These are phyloP conservation scores for Populus hybrid DNA, from an alignment of 441 rosid species.

Conservation along the genomic window DNA sequence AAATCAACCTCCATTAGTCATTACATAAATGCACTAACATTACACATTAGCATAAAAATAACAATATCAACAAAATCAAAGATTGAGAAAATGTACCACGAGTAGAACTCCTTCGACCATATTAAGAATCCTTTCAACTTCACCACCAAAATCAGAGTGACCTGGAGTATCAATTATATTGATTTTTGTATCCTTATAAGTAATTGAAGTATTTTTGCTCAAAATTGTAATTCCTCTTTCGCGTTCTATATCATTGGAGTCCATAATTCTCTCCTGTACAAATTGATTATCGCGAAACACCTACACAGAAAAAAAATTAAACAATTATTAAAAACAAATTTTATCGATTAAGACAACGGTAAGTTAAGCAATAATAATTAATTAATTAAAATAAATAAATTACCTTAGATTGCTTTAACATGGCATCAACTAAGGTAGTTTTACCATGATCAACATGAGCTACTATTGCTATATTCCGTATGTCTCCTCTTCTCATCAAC, in stretches of 20 bases:
- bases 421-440: constrained; percentile 94
- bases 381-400: background rate
- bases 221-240: constrained; percentile 97
- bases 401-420: constrained; percentile 95
- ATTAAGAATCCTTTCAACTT: constrained; percentile 96
- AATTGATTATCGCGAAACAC: constrained; percentile 91
- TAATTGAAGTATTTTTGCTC: constrained; percentile 93
- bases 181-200: constrained; percentile 78
- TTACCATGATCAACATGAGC: constrained; percentile 99
- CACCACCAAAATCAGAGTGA: constrained; percentile 99
- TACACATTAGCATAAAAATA: background rate
- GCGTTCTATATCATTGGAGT: constrained; percentile 94
- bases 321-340: background rate
- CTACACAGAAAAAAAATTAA: constrained; percentile 35
- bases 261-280: constrained; percentile 93
- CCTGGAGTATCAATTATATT: constrained; percentile 98
- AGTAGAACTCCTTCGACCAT: constrained; percentile 99
- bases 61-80: constrained; percentile 5
- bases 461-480: constrained; percentile 92
- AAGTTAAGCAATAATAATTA: too few species aligned
- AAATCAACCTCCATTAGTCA: background rate
- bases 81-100: constrained; percentile 55
- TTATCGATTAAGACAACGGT: background rate
- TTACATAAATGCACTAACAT: background rate
- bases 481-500: constrained; percentile 65